A percentile compares a stretch with the other conserved stretches of the same genome.
Conservation (phyloP, 352 stramenopile genomes). For the Phytophthora multivora region DNA sequence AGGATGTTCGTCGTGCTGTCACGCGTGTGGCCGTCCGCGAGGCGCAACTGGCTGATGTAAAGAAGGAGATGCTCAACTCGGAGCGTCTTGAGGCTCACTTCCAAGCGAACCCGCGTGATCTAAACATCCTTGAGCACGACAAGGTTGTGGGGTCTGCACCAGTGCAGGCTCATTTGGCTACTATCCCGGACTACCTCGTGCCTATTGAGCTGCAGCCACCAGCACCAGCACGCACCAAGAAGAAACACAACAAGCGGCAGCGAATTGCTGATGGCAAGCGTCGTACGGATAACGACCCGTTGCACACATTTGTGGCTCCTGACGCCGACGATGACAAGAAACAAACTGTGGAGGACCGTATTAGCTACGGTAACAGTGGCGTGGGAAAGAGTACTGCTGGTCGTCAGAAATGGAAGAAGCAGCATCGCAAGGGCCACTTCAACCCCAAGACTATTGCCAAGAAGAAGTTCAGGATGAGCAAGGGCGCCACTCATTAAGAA, state of each 20-base stretch:
- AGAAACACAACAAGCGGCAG: slow-evolving; percentile 77
- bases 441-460: slow-evolving; percentile 91
- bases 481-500: slow-evolving; percentile 64
- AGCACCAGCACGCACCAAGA: slow-evolving; percentile 64
- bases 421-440: slow-evolving; percentile 92
- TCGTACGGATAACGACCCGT: slow-evolving; percentile 95
- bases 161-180: slow-evolving; percentile 95
- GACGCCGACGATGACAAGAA: slow-evolving; percentile 60
- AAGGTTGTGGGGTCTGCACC: slow-evolving; percentile 93
- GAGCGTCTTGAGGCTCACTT: slow-evolving; percentile 97
- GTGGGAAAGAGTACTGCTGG: slow-evolving; percentile 93
- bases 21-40: slow-evolving; percentile 95
- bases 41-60: slow-evolving; percentile 95
- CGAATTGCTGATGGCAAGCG: slow-evolving; percentile 72
- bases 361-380: slow-evolving; percentile 89
- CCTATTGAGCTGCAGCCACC: slow-evolving; percentile 94
- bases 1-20: slow-evolving; percentile 95
- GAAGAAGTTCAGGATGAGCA: slow-evolving; percentile 80
- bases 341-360: slow-evolving; percentile 75
- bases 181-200: slow-evolving; percentile 97
- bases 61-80: slow-evolving; percentile 98
- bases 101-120: slow-evolving; percentile 95
- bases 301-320: slow-evolving; percentile 93
- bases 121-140: slow-evolving; percentile 97
- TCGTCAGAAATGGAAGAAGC: slow-evolving; percentile 94